A percentile compares a stretch with the other conserved stretches of the same genome.
phyloP scores from a whole-genome alignment of 2,329 filamentous ascomycete genomes.

The Ceratocystis ficicola region DNA sequence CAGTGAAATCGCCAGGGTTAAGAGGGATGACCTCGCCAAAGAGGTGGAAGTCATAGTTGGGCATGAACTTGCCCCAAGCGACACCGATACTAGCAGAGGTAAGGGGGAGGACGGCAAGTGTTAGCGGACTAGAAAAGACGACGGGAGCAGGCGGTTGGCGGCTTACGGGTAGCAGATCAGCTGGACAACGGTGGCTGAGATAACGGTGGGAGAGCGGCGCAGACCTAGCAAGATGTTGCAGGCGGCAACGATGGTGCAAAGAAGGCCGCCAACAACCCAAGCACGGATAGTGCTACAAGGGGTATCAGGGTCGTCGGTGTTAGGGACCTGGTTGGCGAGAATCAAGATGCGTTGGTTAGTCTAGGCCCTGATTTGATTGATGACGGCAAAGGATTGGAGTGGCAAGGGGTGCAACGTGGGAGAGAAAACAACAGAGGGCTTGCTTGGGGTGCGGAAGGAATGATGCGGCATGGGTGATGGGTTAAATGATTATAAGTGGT shows the following conservation, averaged over 20 bases:
- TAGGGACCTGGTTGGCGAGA: constrained; percentile 17
- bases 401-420: neutral
- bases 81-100: constrained; percentile 25
- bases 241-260: constrained; percentile 46
- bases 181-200: constrained; percentile 44
- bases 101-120: constrained; percentile 26
- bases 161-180: constrained; percentile 39
- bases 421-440: neutral
- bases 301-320: constrained; percentile 40
- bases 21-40: constrained; percentile 30
- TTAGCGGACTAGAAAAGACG: constrained; percentile 24
- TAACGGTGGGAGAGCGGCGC: constrained; percentile 39
- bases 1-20: constrained; percentile 35
- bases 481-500: too few relatives aligned
- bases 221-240: constrained; percentile 43
- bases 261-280: constrained; percentile 45
- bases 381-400: neutral
- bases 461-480: too few relatives aligned
- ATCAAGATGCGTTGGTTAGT: too few relatives aligned
- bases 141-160: neutral
- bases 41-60: constrained; percentile 27
- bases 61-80: constrained; percentile 29
- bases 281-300: constrained; percentile 47
- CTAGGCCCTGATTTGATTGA: too few relatives aligned
- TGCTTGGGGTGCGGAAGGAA: too few relatives aligned